phyloP scores from a whole-genome alignment of 805 yeast species.

The Candida insectalens region DNA sequence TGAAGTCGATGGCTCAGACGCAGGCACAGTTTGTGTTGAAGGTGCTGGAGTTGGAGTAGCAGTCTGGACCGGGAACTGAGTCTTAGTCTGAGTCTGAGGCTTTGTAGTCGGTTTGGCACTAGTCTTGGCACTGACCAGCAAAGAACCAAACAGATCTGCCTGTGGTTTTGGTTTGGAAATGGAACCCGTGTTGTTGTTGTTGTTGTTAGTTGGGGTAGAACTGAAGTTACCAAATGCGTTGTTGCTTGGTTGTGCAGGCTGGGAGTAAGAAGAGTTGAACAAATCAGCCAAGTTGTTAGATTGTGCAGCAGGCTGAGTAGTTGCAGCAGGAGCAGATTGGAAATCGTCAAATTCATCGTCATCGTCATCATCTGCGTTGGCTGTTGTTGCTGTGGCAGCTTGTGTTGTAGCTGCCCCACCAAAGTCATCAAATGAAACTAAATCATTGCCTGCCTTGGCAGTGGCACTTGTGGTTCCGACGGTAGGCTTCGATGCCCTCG shows the following conservation, averaged over 20 bases:
- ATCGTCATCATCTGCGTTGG: conserved; percentile 32
- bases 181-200: background rate
- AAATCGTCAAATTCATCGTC: conserved; percentile 79
- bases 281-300: conserved; percentile 24
- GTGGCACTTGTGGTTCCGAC: conserved; percentile 31
- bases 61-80: conserved; percentile 2
- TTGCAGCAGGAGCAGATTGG: conserved; percentile 40
- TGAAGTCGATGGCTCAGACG: background rate
- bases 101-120: conserved; percentile 7
- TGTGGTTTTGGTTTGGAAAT: background rate
- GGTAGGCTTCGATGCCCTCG: conserved; percentile 19
- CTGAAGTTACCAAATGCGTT: conserved; percentile 31
- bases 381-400: conserved; percentile 4
- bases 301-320: conserved; percentile 8
- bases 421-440: conserved; percentile 34
- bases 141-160: conserved; percentile 64
- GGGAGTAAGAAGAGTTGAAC: conserved; percentile 19
- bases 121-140: conserved; percentile 58
- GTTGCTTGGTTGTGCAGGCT: conserved; percentile 17
- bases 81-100: background rate
- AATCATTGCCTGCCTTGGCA: conserved; percentile 36
- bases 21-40: background rate
- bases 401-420: conserved; percentile 8
- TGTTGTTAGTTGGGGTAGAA: conserved; percentile 29
- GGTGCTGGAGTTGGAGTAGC: conserved; percentile 5